Evolutionary conservation across 129 eudicot genomes (phyloP), one percentile per base, ranked within the genome.

Genomic region (Mikania micrantha): DNA sequence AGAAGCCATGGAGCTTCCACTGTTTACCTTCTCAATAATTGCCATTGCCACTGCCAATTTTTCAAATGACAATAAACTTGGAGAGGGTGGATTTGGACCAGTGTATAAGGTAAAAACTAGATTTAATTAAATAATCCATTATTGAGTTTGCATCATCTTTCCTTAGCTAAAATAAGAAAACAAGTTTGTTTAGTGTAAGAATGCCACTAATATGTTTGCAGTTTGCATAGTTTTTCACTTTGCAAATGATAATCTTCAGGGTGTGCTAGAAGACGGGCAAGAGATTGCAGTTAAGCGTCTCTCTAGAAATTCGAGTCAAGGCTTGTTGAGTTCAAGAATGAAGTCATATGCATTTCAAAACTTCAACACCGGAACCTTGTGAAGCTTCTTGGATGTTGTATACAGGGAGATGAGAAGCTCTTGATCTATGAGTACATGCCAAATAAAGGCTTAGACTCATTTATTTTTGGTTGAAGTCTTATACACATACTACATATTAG

Each of bases 41-140:
- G 59, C 62, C 19, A 20, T 35, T 6, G 69, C 76, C 10, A 71
- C 76, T n/a, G 13, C 2, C 22, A 71, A 49, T 47, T 71, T 71
- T 28, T 60, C 76, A 42, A 0, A 1, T 5, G 25, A 71, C 1
- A 48, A 45, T 45, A 71, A 25, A 35, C 60, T 71, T 32, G 76
- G 76, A 71, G 77, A 49, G 38, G 77, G 77, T 32, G 77, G 77
- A 42, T 72, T 72, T 62, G 77, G 77, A 61, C 11, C 50, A 0
- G 77, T 72, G 20, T 72, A 72, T 34, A 72, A 72, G 77, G 77
- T 72, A 53, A 40, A n/a, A n/a, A n/a, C 12, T 27, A 28, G 15
- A 15, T 12, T 4, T 9, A 19, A 4, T 3, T 56, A 13, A 25
- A 27, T 29, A 2, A 2, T 4, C 2, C 4, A 29, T 58, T 7